Evolutionary conservation across 78 protist species (phyloP).

Genomic region (Dictyostelium purpureum): DNA sequence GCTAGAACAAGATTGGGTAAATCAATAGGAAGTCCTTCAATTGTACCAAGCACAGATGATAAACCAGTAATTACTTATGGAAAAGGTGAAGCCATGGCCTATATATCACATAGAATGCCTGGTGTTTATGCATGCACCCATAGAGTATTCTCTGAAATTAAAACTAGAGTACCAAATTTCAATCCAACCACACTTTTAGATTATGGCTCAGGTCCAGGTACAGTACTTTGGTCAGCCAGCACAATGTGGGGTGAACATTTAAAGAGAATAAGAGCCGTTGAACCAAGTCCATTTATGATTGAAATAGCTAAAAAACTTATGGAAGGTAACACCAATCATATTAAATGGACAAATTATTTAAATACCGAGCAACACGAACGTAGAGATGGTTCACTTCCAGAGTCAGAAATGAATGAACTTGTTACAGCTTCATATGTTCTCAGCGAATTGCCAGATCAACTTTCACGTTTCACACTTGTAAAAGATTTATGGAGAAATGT

Average conservation of each 20-base stretch:
- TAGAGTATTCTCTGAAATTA: constrained; percentile 77
- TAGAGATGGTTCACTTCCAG: not conserved
- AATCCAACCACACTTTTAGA: constrained; percentile 75
- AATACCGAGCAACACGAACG: not conserved
- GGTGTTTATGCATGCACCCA: constrained; percentile 82
- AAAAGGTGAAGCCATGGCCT: constrained; percentile 67
- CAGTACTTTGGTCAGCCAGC: constrained; percentile 78
- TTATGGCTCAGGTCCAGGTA: constrained; percentile 85
- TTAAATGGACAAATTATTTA: constrained; percentile 69
- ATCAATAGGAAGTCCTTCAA: not conserved
- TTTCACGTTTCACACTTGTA: constrained; percentile 30
- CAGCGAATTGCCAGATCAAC: constrained; percentile 64
- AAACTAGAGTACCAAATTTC: constrained; percentile 54
- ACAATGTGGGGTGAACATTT: constrained; percentile 49
- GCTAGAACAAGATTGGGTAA: constrained; percentile 31
- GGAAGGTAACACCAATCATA: constrained; percentile 40
- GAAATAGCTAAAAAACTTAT: constrained; percentile 51
- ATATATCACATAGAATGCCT: constrained; percentile 80
- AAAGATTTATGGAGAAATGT: constrained; percentile 64
- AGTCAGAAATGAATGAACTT: constrained; percentile 25
- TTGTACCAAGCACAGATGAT: constrained; percentile 28
- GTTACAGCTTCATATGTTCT: constrained; percentile 78
- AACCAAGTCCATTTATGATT: constrained; percentile 62
- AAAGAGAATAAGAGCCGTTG: constrained; percentile 61
- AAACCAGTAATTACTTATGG: constrained; percentile 72